Base-by-base conservation (phyloP, 371 early-diverging fungal genomes). In the Zychaea mexicana region DNA sequence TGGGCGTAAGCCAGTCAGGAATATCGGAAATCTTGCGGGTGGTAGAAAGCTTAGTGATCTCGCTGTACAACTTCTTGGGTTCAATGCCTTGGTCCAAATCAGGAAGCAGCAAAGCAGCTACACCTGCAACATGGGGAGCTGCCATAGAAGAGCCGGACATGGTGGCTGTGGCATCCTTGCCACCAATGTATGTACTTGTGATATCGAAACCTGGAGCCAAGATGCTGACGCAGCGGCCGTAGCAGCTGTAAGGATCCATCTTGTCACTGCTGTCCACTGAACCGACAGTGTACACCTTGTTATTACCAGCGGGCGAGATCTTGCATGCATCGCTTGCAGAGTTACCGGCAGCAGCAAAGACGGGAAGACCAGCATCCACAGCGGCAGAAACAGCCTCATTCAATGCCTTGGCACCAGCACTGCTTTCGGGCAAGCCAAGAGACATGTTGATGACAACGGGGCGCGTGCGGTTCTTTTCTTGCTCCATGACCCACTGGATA, bases 301-400 rank as follows among this genome's bases (percentile, higher is more conserved):
- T 68, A 33, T 82, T 84, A 26, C 90, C 83, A 30, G 88, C 88
- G 61, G 94, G 94, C 8, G 86, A 80, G 39, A 71, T 77, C 7
- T 74, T 58, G 70, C 96, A 96, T 13, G 93, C 90, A 59, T 90
- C 78, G 27, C 64, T 61, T 21, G 47, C 57, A 27, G 75, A 84
- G 74, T 91, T 91, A 33, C 93, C 94, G 39, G 94, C 94, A 65
- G 95, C 94, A 55, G 87, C 92, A 45, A 87, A 74, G 36, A 94
- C 74, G 26, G 83, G 80, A 38, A 90, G 59, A 67, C 83, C 82
- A 56, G 72, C 71, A 2, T 76, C 54, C 31, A 77, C 77, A 45
- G 82, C 83, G 33, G 79, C 76, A 62, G 73, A 72, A 21, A 86
- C 68, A 13, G 86, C 85, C 27, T 71, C 56, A 47, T 73, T 61